Base-by-base conservation (phyloP, 1,139 yeast species). In the Yamadazyma taylorii region DNA sequence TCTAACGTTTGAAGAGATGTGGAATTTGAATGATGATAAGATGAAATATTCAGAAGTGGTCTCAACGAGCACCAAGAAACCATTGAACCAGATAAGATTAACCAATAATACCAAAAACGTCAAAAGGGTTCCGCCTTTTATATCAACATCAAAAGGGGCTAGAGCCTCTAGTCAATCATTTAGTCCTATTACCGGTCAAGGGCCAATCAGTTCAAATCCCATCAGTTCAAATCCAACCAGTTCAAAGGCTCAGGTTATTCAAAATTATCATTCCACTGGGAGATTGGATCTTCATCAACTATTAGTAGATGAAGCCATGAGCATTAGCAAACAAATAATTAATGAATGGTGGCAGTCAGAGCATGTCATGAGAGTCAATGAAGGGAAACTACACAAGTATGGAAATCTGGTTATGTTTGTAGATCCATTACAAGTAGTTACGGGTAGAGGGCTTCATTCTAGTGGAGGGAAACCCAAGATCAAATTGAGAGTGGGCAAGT, bases 391-490 rank as follows among this genome's bases (percentile, higher is more conserved):
- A 22, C 53, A 60, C 8, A 51, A 57, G 25, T 61, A 53, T 37
- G 63, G 68, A 1, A 36, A 56, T 3, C 47, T 42, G 22, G 73
- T 66, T 2, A 35, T 42, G 22, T 55, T 66, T 52, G 67, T 70
- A 1, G 59, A 55, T 2, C 68, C 69, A 0, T 48, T 79, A 11
- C 49, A 45, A 3, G 55, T 81, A 0, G 58, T 80, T 3, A 79
- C 86, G 0, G 88, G 88, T 0, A 55, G 85, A 41, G 88, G 88
- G 0, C 50, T 79, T 10, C 88, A 81, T 53, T 79, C 85, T 24
- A 58, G 48, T 1, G 74, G 73, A 11, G 84, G 84, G 1, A 54
- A 61, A 2, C 63, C 81, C 0, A 69, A 60, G 39, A 67, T 80
- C 24, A 66, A 66, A 42, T 53, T 50, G 4, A 55, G 64, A 6